Base-by-base conservation (phyloP, 1,284 basidiomycete genomes). In the Tremellales sp. region DNA sequence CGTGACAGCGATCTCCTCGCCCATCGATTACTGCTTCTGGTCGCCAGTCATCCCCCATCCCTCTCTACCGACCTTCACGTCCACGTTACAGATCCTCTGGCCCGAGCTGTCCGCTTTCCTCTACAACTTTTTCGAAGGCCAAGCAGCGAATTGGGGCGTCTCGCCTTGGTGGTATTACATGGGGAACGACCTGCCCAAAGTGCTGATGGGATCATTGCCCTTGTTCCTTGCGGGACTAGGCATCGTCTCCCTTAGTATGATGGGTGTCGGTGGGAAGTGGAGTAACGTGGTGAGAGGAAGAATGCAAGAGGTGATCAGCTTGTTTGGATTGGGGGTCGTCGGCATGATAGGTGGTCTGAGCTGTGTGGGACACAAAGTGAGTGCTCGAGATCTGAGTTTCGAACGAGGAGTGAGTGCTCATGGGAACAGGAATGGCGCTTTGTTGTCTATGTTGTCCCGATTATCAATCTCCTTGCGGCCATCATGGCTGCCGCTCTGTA, bases 111-210 rank as follows among this genome's bases (percentile, higher is more conserved):
- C 81, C 4, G 81, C 83, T 1, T 58, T 93, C 18, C 81, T 85
- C 53, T 98, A 91, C 76, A 98, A 98, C 63, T 81, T 97, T 21
- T 75, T 85, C 14, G 72, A 90, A 65, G 90, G 91, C 19, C 88
- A 94, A 65, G 85, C 86, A 38, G 75, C 83, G 0, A 83, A 94
- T 22, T 98, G 94, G 94, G 94, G 95, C 54, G 86, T 93, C 68
- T 70, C 85, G 13, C 88, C 92, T 0, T 74, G 74, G 27, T 77
- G 82, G 51, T 76, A 81, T 1, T 97, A 97, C 72, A 76, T 87
- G 57, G 78, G 79, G 0, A 70, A 77, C 0, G 77, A 79, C 54
- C 78, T 97, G 0, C 91, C 91, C 0, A 91, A 86, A 56, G 78
- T 97, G 2, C 77, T 93, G 2, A 75, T 88, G 3, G 77, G 80